Evolutionary conservation across 176 grass and related monocot genomes (phyloP).

Genomic region (Rhipidocladum racemiflorum): DNA sequence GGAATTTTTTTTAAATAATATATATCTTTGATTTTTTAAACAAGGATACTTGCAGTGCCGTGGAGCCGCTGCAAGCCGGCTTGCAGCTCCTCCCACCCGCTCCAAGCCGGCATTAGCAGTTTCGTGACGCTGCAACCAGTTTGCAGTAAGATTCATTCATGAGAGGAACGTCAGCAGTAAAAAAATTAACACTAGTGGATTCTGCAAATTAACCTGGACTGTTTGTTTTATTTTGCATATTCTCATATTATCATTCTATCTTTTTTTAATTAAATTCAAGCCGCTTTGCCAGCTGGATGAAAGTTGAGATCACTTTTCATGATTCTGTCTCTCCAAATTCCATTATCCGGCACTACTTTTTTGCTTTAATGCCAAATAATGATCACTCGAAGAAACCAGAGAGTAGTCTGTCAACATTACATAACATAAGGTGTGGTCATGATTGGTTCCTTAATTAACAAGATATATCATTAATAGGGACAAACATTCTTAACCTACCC

Average conservation of each 20-base stretch:
- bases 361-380: slow-evolving; percentile 12
- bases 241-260: not conserved
- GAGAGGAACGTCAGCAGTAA: not conserved
- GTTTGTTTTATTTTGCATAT: not conserved
- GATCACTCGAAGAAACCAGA: not conserved
- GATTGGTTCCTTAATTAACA: not conserved
- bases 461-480: not conserved
- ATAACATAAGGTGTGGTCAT: not conserved
- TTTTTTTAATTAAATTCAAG: not conserved
- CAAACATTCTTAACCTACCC: not conserved
- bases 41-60: too few relatives aligned
- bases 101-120: too few relatives aligned
- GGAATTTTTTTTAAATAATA: too few relatives aligned
- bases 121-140: too few relatives aligned
- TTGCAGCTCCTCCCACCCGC: too few relatives aligned
- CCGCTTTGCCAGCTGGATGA: not conserved
- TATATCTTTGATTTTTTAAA: too few relatives aligned
- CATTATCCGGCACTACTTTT: not conserved
- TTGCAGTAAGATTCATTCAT: not conserved
- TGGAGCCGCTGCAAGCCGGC: too few relatives aligned
- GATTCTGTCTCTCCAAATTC: not conserved
- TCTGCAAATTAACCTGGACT: not conserved
- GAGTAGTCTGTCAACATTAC: not conserved
- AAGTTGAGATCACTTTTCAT: not conserved
- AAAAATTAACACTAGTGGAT: not conserved